phyloP scores from a whole-genome alignment of 2,329 filamentous ascomycete species.

The Pseudogymnoascus sp. region DNA sequence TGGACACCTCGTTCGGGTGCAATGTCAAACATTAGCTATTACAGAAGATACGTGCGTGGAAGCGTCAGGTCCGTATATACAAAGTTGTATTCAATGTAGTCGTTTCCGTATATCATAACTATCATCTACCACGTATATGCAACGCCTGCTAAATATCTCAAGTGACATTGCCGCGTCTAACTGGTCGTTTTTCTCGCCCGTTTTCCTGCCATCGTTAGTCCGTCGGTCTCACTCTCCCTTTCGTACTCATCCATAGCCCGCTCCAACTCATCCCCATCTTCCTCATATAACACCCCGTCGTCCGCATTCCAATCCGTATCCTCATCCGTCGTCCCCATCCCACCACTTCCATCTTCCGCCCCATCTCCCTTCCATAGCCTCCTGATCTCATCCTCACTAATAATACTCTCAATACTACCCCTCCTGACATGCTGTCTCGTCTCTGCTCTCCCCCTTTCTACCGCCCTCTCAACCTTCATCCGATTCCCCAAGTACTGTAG shows the following conservation, averaged over 20 bases:
- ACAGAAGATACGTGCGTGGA: background rate
- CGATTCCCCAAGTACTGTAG: conserved; percentile 86
- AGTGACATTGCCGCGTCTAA: background rate
- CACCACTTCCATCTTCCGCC: background rate
- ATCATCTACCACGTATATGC: background rate
- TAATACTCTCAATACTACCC: conserved; percentile 51
- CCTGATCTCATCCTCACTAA: conserved; percentile 53
- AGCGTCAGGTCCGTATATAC: background rate
- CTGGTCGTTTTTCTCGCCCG: background rate
- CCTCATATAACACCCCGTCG: conserved; percentile 1
- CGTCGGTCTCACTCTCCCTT: background rate
- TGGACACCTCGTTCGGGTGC: background rate
- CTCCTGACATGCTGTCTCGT: conserved; percentile 42
- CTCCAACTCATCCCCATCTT: background rate
- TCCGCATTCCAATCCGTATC: conserved; percentile 7
- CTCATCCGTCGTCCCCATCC: conserved; percentile 8
- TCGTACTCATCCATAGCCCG: background rate
- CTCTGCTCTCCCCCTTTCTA: conserved; percentile 52
- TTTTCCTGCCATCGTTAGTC: background rate
- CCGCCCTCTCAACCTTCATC: conserved; percentile 69
- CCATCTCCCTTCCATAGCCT: conserved; percentile 18
- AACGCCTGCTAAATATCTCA: background rate
- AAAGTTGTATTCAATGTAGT: conserved; percentile 2
- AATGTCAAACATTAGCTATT: background rate
- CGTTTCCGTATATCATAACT: background rate